Percentiles rank a stretch among this genome's conserved stretches.
phyloP scores from a whole-genome alignment of 108 stramenopile genomes.

The Phaeodactylum tricornutum region DNA sequence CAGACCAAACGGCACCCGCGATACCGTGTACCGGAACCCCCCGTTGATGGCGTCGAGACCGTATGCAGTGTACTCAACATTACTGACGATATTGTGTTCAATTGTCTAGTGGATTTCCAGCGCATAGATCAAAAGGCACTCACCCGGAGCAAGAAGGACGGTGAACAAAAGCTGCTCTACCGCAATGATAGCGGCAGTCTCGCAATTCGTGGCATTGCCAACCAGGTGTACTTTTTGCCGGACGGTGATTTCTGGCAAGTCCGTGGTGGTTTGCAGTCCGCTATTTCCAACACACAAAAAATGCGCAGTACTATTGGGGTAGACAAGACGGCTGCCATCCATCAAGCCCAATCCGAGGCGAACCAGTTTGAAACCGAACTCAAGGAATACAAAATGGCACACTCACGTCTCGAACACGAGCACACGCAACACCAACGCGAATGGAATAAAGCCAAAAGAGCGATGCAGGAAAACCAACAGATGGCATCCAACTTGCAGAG shows the following conservation, averaged over 20 bases:
- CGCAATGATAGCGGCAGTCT: slow-evolving; percentile 26
- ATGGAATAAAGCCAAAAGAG: slow-evolving; percentile 41
- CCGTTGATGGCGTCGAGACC: slow-evolving; percentile 59
- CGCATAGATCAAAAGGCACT: slow-evolving; percentile 61
- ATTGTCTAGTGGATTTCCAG: slow-evolving; percentile 59
- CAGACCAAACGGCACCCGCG: slow-evolving; percentile 24
- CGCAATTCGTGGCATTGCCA: slow-evolving; percentile 42
- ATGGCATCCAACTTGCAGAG: slow-evolving; percentile 18
- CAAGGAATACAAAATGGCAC: slow-evolving; percentile 2
- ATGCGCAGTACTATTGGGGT: slow-evolving; percentile 60
- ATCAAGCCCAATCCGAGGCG: slow-evolving; percentile 37
- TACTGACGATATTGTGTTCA: slow-evolving; percentile 68
- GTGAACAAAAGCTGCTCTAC: slow-evolving; percentile 38
- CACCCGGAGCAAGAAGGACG: slow-evolving; percentile 37
- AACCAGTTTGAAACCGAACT: slow-evolving; percentile 39
- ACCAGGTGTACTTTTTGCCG: slow-evolving; percentile 60
- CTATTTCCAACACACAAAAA: slow-evolving; percentile 40
- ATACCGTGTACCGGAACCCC: slow-evolving; percentile 41
- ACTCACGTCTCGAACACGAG: slow-evolving; percentile 15
- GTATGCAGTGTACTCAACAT: slow-evolving; percentile 50
- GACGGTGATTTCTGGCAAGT: slow-evolving; percentile 67
- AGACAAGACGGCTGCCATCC: slow-evolving; percentile 51
- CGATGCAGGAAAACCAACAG: slow-evolving; percentile 15
- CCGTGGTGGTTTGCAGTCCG: slow-evolving; percentile 17
- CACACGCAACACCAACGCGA: slow-evolving; percentile 17